A percentile compares a stretch with the other conserved stretches of the same genome.
phyloP scores from a whole-genome alignment of 2,329 filamentous ascomycete species.

The Dactylonectria macrodidyma region DNA sequence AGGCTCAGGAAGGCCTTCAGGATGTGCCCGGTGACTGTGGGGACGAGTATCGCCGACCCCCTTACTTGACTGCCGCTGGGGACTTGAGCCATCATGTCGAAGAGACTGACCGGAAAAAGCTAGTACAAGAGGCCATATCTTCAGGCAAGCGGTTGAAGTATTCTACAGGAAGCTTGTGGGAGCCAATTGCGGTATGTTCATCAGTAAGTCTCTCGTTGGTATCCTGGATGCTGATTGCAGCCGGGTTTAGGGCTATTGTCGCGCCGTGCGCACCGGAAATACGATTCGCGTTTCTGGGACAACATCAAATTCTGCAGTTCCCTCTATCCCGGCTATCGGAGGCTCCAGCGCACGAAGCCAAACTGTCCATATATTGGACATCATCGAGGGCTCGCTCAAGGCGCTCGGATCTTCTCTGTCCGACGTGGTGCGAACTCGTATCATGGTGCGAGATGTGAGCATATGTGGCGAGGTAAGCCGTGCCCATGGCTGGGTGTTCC shows the following conservation, averaged over 20 bases:
- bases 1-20: slow-evolving; percentile 7
- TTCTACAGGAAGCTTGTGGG: not conserved
- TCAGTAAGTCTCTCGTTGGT: too few species aligned
- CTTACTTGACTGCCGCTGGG: slow-evolving; percentile 3
- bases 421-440: slow-evolving; percentile 12
- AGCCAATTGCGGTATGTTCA: not conserved
- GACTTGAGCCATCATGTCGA: slow-evolving; percentile 4
- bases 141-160: slow-evolving; percentile 4
- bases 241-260: slow-evolving; percentile 11
- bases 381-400: slow-evolving; percentile 4
- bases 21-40: slow-evolving; percentile 12
- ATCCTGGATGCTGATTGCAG: too few species aligned
- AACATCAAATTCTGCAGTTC: not conserved
- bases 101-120: not conserved
- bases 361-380: slow-evolving; percentile 7
- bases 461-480: slow-evolving; percentile 2
- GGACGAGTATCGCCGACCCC: slow-evolving; percentile 6
- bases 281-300: slow-evolving; percentile 12
- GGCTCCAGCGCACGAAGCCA: slow-evolving; percentile 6
- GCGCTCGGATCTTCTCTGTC: not conserved
- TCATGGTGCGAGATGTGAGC: slow-evolving; percentile 5
- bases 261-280: slow-evolving; percentile 7
- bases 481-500: slow-evolving; percentile 10
- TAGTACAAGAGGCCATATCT: not conserved
- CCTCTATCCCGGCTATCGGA: not conserved